These are phyloP conservation scores for Dactylorhiza incarnata DNA, from an alignment of 106 monocot genomes.

Conservation along the genomic window DNA sequence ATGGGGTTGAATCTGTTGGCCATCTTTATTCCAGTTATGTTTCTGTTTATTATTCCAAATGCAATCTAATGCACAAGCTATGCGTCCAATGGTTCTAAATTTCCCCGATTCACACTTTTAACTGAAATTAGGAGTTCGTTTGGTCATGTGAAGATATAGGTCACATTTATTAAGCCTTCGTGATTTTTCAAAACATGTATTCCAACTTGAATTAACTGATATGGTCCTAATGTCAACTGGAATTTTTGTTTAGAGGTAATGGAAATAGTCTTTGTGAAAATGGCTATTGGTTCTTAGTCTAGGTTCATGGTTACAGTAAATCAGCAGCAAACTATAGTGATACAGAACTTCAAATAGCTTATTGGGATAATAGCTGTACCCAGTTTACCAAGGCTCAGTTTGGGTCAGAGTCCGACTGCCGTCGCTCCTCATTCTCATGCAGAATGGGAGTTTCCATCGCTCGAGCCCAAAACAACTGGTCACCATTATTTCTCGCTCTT, in stretches of 20 bases:
- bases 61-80: background rate
- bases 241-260: background rate
- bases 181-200: too few relatives aligned
- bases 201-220: too few relatives aligned
- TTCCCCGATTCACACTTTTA: background rate
- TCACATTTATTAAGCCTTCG: too few relatives aligned
- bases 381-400: background rate
- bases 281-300: too few relatives aligned
- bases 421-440: too few relatives aligned
- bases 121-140: background rate
- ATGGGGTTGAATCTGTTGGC: background rate
- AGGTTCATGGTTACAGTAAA: background rate
- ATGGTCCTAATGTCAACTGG: too few relatives aligned
- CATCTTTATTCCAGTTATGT: background rate
- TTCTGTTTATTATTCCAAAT: background rate
- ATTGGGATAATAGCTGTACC: background rate
- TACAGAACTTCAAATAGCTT: background rate
- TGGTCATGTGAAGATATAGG: too few relatives aligned
- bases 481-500: too few relatives aligned
- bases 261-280: background rate
- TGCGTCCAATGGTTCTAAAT: background rate
- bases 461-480: too few relatives aligned
- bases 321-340: background rate
- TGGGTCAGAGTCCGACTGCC: too few relatives aligned
- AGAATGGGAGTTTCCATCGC: too few relatives aligned